These are phyloP conservation scores for Detonula confervacea DNA, from an alignment of 352 stramenopile genomes.

Conservation along the genomic window DNA sequence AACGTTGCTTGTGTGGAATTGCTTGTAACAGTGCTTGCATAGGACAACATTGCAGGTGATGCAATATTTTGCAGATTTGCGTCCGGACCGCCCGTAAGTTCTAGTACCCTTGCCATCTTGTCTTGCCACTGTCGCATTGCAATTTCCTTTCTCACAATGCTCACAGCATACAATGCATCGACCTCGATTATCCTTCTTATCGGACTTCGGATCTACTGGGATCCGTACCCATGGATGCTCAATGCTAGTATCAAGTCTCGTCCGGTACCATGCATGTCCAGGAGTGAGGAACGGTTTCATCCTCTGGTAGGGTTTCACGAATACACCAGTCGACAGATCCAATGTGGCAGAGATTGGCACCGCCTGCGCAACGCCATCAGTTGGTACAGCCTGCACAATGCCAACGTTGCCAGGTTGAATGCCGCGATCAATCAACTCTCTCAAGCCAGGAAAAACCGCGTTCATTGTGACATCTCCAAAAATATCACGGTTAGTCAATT, in stretches of 20 bases:
- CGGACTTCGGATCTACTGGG: not conserved
- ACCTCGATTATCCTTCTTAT: no score
- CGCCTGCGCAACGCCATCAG: no score
- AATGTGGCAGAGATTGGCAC: no score
- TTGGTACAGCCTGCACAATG: no score
- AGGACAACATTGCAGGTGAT: not conserved
- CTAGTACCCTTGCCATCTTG: no score
- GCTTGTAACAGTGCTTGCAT: not conserved
- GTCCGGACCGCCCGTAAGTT: no score
- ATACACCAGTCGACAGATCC: no score
- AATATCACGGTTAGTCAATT: not conserved
- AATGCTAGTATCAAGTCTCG: not conserved
- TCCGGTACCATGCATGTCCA: not conserved
- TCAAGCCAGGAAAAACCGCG: not conserved
- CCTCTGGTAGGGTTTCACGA: not conserved
- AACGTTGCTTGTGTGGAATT: not conserved
- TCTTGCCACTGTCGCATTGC: no score
- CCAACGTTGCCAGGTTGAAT: no score
- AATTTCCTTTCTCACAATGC: not conserved
- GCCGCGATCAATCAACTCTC: not conserved
- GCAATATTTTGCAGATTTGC: not conserved
- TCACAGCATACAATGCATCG: not conserved
- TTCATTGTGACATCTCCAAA: not conserved
- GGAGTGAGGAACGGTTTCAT: not conserved
- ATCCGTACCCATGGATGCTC: not conserved